These are phyloP conservation scores for Diaporthe batatas DNA, from an alignment of 2,329 filamentous ascomycete genomes.

Conservation along the genomic window DNA sequence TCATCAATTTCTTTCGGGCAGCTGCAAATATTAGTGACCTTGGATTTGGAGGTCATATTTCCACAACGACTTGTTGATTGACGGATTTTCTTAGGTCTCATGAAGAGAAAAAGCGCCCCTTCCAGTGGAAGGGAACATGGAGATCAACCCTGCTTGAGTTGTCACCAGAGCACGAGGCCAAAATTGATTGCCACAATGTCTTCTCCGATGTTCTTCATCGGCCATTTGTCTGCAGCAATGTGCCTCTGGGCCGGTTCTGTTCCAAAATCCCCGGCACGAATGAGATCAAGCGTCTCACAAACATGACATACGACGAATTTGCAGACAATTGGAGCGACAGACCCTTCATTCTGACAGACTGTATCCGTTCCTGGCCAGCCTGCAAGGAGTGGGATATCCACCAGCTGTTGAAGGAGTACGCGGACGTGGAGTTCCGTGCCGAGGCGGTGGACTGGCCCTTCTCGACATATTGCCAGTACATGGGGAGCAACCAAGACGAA, in stretches of 20 bases:
- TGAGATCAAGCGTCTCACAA: constrained; percentile 76
- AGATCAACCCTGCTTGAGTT: constrained; percentile 80
- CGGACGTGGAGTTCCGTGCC: constrained; percentile 80
- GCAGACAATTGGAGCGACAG: constrained; percentile 79
- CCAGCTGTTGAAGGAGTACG: constrained; percentile 74
- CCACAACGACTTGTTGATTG: constrained; percentile 20
- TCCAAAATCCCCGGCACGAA: constrained; percentile 80
- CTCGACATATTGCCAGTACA: constrained; percentile 84
- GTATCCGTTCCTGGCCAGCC: constrained; percentile 85
- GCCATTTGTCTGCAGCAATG: constrained; percentile 89
- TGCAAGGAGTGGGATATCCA: constrained; percentile 80
- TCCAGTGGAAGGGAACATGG: constrained; percentile 87
- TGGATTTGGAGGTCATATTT: neutral
- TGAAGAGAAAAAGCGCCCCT: constrained; percentile 53
- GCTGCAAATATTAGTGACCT: neutral
- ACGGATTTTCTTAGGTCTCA: constrained; percentile 49
- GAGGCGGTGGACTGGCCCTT: constrained; percentile 96
- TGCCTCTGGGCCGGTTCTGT: constrained; percentile 75
- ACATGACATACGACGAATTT: constrained; percentile 81
- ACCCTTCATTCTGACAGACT: constrained; percentile 88
- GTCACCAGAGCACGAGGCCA: constrained; percentile 61
- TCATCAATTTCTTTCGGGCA: no score
- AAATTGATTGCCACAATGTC: constrained; percentile 79
- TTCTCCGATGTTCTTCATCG: constrained; percentile 93
- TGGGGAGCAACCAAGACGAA: constrained; percentile 84